A percentile compares a stretch with the other conserved stretches of the same genome.
Conservation (phyloP, 2,329 filamentous ascomycete species). For the Pyrenochaeta sp. region DNA sequence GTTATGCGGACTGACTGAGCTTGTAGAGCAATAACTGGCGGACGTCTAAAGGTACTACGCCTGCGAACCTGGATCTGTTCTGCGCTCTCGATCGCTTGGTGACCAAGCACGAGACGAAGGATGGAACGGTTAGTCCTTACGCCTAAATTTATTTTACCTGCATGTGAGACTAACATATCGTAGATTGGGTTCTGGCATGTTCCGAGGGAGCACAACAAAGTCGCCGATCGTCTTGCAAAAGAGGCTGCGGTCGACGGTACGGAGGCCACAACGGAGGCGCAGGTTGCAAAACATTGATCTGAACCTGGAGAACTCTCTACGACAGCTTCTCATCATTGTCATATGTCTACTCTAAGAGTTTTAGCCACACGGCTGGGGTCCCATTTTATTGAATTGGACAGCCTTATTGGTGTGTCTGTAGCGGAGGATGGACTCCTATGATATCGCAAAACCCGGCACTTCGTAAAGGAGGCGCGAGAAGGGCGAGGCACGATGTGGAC, state of each 20-base stretch:
- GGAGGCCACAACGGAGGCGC: background rate
- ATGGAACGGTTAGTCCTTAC: constrained; percentile 11
- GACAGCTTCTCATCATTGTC: background rate
- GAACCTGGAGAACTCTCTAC: too few species aligned
- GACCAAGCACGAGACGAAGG: constrained; percentile 10
- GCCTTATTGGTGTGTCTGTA: too few species aligned
- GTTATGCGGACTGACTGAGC: constrained; percentile 7
- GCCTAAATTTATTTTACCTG: constrained; percentile 43
- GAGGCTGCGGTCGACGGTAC: constrained; percentile 11
- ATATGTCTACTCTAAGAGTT: too few species aligned
- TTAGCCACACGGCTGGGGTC: too few species aligned
- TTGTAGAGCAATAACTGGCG: constrained; percentile 12
- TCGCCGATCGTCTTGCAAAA: constrained; percentile 22
- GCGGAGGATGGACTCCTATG: too few species aligned
- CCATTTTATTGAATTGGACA: too few species aligned
- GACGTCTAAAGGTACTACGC: constrained; percentile 10
- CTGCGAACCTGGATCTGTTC: constrained; percentile 11
- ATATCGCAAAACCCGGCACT: too few species aligned
- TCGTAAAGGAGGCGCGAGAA: too few species aligned
- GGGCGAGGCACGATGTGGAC: too few species aligned
- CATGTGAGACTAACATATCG: constrained; percentile 40
- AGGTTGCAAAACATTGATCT: too few species aligned
- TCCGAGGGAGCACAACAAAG: constrained; percentile 14
- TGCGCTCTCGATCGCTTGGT: constrained; percentile 12
- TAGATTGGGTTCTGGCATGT: constrained; percentile 10